Evolutionary conservation across 1,139 yeast species (phyloP).

Genomic region (Protomyces lactucae-debilis): DNA sequence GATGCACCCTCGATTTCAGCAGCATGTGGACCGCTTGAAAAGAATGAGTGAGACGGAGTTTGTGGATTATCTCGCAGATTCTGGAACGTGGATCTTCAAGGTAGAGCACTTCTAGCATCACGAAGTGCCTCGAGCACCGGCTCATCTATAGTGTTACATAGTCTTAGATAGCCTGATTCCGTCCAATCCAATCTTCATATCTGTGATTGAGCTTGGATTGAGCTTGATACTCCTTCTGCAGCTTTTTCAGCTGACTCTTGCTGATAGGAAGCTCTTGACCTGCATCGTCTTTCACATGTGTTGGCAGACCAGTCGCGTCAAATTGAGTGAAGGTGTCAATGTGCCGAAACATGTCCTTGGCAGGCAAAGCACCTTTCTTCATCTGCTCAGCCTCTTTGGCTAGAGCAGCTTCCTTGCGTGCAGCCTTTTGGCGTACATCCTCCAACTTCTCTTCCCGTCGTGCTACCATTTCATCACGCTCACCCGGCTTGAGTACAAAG

Average conservation of each 20-base stretch:
- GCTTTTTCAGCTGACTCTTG: slow-evolving; percentile 78
- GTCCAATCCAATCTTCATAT: slow-evolving; percentile 39
- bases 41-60: slow-evolving; percentile 57
- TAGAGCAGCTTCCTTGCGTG: slow-evolving; percentile 44
- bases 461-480: slow-evolving; percentile 62
- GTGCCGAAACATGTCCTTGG: slow-evolving; percentile 60
- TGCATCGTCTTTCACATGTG: slow-evolving; percentile 52
- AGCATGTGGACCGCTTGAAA: slow-evolving; percentile 66
- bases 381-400: slow-evolving; percentile 60
- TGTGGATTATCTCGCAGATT: slow-evolving; percentile 66
- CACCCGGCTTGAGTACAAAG: slow-evolving; percentile 80
- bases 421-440: slow-evolving; percentile 42
- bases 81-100: slow-evolving; percentile 79
- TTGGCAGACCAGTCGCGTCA: slow-evolving; percentile 83
- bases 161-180: slow-evolving; percentile 35
- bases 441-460: slow-evolving; percentile 49
- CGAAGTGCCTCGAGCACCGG: slow-evolving; percentile 67
- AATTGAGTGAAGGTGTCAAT: slow-evolving; percentile 60
- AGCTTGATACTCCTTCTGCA: slow-evolving; percentile 66
- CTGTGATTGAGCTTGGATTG: slow-evolving; percentile 80
- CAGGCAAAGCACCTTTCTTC: slow-evolving; percentile 65
- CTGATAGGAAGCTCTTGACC: slow-evolving; percentile 71
- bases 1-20: slow-evolving; percentile 61
- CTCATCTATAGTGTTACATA: slow-evolving; percentile 58
- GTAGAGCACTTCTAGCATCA: slow-evolving; percentile 75